Base-by-base conservation (phyloP, 1,284 basidiomycete genomes). In the Macrocybe sp. region DNA sequence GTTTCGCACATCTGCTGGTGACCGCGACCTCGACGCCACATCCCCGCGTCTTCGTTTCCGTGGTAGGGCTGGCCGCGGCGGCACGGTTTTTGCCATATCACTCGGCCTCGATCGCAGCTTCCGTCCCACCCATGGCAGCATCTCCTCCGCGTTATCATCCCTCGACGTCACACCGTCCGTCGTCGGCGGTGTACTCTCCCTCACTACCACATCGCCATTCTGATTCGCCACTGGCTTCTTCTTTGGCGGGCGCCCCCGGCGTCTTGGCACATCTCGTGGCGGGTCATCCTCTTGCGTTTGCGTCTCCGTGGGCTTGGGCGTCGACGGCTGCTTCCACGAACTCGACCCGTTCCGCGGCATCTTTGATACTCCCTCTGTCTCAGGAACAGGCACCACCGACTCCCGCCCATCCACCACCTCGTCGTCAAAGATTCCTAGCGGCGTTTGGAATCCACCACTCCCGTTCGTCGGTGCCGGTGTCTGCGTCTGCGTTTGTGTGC, bases 1-100 rank as follows among this genome's bases (percentile, higher is more conserved):
- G 29, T 28, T 37, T n/a, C 37, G 51, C 3, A 16, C 14, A 3
- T 39, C 31, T 28, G 16, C 48, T 8, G 57, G 48, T 33, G 53
- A 39, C 14, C 55, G 51, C 29, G 66, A 63, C 6, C 44, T 47
- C 22, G 64, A 64, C n/a, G 60, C 57, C 22, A 69, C 68, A 5
- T 76, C 74, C 7, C 76, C 64, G 41, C 74, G 67, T 51, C 69
- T 64, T 45, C 77, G 72, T 61, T 79, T 79, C 43, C 71, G 66
- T 10, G 70, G 63, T 12, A 60, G 53, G 11, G 52, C 32, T 37
- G 52, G 46, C 14, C 43, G 34, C 38, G 52, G 38, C 29, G 52
- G 30, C 8, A 51, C 57, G 41, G 53, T 52, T 32, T 41, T 37
- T 33, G 44, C 54, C 33, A 48, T 45, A 30, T 60, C 61, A 45